Conservation (phyloP, 768 basidiomycete species). For the Melanogaster broomeanus region DNA sequence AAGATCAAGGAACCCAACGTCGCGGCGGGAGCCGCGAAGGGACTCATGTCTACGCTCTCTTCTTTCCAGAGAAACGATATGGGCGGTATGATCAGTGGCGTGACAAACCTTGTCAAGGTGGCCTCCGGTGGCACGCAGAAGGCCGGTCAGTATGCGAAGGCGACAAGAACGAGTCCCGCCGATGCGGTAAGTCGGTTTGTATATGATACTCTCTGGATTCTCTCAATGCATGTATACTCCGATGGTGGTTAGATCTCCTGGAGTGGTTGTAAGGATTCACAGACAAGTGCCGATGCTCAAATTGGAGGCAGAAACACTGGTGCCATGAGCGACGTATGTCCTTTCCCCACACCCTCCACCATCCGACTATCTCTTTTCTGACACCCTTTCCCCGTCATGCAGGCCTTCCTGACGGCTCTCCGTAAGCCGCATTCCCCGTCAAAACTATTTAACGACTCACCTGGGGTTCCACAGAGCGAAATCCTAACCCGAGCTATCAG, state of each 20-base stretch:
- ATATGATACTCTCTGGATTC: background rate
- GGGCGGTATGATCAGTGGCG: slow-evolving; percentile 71
- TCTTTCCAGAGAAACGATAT: slow-evolving; percentile 83
- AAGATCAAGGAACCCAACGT: slow-evolving; percentile 94
- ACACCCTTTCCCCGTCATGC: background rate
- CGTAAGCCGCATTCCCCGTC: slow-evolving; percentile 35
- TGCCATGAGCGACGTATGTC: slow-evolving; percentile 76
- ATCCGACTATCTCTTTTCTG: background rate
- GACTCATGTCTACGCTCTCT: slow-evolving; percentile 73
- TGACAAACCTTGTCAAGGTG: slow-evolving; percentile 73
- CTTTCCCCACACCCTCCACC: background rate
- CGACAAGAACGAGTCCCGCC: slow-evolving; percentile 75
- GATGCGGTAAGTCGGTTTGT: slow-evolving; percentile 66
- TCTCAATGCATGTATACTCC: background rate
- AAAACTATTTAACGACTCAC: background rate
- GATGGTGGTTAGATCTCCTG: slow-evolving; percentile 63
- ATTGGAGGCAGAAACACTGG: slow-evolving; percentile 70
- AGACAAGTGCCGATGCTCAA: slow-evolving; percentile 78
- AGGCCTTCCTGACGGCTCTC: slow-evolving; percentile 62
- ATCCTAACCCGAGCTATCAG: slow-evolving; percentile 52
- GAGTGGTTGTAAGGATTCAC: slow-evolving; percentile 79
- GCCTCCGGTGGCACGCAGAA: slow-evolving; percentile 67
- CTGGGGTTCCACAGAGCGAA: slow-evolving; percentile 33
- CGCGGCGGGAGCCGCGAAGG: slow-evolving; percentile 84
- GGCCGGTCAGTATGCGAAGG: slow-evolving; percentile 59